These are phyloP conservation scores for Solanum bulbocastanum DNA, from an alignment of 257 asterid genomes.

Conservation along the genomic window DNA sequence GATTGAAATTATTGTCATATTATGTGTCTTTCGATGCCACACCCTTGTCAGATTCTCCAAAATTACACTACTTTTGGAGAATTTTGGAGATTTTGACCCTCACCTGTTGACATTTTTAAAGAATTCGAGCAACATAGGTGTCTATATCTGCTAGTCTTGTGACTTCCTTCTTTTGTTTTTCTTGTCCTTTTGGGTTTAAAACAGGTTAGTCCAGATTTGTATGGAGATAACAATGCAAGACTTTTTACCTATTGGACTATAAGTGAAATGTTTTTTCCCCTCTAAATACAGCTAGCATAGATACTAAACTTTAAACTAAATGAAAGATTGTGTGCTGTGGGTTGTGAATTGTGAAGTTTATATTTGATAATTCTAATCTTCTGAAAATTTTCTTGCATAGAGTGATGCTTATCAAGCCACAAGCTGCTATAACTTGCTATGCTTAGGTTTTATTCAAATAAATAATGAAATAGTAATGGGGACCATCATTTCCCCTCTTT, in stretches of 20 bases:
- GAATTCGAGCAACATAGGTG: background rate
- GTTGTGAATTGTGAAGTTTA: background rate
- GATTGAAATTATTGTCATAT: background rate
- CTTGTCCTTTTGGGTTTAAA: background rate
- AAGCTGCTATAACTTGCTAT: constrained; percentile 75
- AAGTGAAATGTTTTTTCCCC: constrained; percentile 16
- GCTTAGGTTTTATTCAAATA: constrained; percentile 72
- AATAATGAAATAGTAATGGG: constrained; percentile 66
- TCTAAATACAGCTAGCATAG: constrained; percentile 23
- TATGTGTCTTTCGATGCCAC: background rate
- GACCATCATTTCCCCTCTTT: constrained; percentile 69
- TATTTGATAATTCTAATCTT: constrained; percentile 9
- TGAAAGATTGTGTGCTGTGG: background rate
- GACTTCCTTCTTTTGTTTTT: background rate
- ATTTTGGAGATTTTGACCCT: background rate
- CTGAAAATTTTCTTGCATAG: constrained; percentile 30
- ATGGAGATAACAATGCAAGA: constrained; percentile 75
- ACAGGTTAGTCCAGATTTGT: constrained; percentile 84
- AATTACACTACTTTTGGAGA: too few relatives aligned
- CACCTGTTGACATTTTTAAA: too few relatives aligned
- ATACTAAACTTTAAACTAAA: background rate
- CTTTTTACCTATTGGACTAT: constrained; percentile 95
- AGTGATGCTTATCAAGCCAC: constrained; percentile 80
- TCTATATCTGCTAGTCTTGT: background rate
- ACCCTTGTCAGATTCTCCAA: background rate